Percentiles rank a stretch among this genome's conserved stretches.
phyloP scores from a whole-genome alignment of 75 land plant genomes.

The Isoetes taiwanensis region DNA sequence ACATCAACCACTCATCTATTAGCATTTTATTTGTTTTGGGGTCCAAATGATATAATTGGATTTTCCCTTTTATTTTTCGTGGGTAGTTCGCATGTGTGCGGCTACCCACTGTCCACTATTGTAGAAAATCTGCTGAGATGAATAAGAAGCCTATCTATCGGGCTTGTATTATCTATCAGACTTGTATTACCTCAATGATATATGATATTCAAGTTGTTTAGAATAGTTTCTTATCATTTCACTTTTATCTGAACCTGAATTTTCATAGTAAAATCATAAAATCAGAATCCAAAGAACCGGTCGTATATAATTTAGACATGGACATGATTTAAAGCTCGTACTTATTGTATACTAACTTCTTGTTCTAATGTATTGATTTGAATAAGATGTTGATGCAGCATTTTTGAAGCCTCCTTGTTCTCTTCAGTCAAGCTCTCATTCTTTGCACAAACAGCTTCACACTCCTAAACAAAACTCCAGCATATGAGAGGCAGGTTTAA shows the following conservation, averaged over 20 bases:
- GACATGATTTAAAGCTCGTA: background rate
- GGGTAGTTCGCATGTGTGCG: no score
- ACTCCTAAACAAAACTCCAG: constrained; percentile 13
- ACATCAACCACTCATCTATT: no score
- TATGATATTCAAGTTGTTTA: constrained; percentile 21
- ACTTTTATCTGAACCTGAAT: constrained; percentile 28
- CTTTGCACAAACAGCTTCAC: constrained; percentile 17
- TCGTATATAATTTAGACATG: background rate
- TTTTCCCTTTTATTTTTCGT: no score
- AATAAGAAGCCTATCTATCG: no score
- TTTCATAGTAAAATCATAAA: background rate
- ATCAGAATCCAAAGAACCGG: background rate
- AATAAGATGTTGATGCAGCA: constrained; percentile 25
- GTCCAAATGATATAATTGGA: no score
- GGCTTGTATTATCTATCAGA: no score
- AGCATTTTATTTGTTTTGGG: no score
- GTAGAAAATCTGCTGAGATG: no score
- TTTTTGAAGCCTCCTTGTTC: constrained; percentile 14
- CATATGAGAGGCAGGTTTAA: background rate
- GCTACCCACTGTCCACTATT: no score
- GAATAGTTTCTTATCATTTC: constrained; percentile 20
- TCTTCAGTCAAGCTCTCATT: constrained; percentile 15
- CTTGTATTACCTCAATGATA: constrained; percentile 19
- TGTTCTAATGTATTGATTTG: constrained; percentile 26
- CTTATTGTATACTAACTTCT: constrained; percentile 11